phyloP scores from a whole-genome alignment of 805 yeast genomes.

The Grigorovia transvaalensis region DNA sequence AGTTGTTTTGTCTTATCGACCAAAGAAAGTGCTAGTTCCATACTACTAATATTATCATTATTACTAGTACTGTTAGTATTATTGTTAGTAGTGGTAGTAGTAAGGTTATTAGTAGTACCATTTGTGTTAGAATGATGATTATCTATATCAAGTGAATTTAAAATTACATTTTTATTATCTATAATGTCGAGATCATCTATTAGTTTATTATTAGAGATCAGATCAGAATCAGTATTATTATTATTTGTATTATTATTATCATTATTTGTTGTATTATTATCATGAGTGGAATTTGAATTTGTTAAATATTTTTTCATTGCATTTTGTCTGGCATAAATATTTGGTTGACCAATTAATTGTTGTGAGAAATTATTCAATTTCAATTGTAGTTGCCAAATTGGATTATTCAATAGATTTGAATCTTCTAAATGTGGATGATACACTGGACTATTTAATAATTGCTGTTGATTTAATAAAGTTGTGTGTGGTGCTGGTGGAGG shows the following conservation, averaged over 20 bases:
- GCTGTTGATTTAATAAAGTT: background rate
- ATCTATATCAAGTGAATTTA: background rate
- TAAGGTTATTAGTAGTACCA: background rate
- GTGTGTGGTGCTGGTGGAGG: background rate
- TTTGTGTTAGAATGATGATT: background rate
- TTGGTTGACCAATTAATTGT: constrained; percentile 26
- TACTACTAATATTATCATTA: background rate
- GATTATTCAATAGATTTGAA: constrained; percentile 23
- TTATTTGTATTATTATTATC: background rate
- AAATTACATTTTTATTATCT: background rate
- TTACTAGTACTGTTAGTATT: background rate
- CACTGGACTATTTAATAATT: constrained; percentile 19
- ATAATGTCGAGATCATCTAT: background rate
- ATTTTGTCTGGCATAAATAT: constrained; percentile 30
- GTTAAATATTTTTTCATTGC: constrained; percentile 28
- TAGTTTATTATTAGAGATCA: background rate
- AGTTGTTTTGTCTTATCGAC: constrained; percentile 27
- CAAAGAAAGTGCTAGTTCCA: constrained; percentile 4
- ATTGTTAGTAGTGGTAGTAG: background rate
- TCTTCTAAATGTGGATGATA: constrained; percentile 29
- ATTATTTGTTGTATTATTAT: background rate
- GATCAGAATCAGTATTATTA: background rate
- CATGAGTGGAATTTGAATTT: constrained; percentile 13
- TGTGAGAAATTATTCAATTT: constrained; percentile 26
- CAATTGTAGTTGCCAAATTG: constrained; percentile 29